Evolutionary conservation across 768 basidiomycete species (phyloP).

Genomic region (Tricholoma bakamatsutake): DNA sequence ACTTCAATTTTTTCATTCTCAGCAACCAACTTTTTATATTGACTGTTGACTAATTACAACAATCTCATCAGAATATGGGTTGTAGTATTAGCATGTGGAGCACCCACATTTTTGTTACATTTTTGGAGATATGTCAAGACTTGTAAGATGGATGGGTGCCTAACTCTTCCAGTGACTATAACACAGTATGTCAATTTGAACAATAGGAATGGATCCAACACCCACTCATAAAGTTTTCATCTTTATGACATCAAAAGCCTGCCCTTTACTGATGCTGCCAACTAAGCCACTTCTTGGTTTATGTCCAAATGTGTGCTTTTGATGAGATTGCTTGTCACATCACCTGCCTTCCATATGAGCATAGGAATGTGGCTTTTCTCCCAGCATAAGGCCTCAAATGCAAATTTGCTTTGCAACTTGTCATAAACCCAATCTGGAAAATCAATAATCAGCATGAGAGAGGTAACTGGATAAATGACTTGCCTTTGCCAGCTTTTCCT

Average conservation of each 20-base stretch:
- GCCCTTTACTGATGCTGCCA: conserved; percentile 14
- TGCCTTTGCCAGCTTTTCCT: too few species aligned
- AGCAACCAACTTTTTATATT: background rate
- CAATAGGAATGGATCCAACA: background rate
- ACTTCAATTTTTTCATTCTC: conserved; percentile 1
- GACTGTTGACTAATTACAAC: background rate
- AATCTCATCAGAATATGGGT: background rate
- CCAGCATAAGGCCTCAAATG: conserved; percentile 13
- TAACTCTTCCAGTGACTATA: conserved; percentile 6
- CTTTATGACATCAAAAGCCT: conserved; percentile 11
- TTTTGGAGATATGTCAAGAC: background rate
- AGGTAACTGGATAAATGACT: background rate
- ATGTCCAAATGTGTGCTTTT: conserved; percentile 12
- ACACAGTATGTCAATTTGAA: background rate
- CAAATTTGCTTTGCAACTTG: conserved; percentile 10
- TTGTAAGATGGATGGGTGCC: conserved; percentile 2
- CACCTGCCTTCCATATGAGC: conserved; percentile 12
- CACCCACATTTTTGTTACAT: conserved; percentile 1
- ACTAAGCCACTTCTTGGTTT: conserved; percentile 15
- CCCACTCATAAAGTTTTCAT: conserved; percentile 10
- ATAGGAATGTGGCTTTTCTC: conserved; percentile 13
- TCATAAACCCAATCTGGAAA: conserved; percentile 14
- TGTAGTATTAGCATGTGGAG: background rate
- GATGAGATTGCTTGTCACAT: background rate
- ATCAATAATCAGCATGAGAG: background rate